phyloP scores from a whole-genome alignment of 441 rosid species.

The Jatropha podagrica region DNA sequence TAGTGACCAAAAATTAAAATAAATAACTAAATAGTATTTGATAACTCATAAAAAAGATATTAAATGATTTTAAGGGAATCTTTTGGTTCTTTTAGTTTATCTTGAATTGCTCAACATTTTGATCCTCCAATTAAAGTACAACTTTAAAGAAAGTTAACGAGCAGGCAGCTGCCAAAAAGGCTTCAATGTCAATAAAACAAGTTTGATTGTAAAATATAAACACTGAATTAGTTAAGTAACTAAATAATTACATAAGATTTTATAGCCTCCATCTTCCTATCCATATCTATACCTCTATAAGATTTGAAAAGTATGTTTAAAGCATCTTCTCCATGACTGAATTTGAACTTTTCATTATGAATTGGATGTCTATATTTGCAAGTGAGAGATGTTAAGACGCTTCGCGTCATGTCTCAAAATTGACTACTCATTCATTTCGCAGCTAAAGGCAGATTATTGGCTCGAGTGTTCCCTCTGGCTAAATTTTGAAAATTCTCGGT shows the following conservation, averaged over 20 bases:
- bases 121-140: no score
- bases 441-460: neutral
- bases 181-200: neutral
- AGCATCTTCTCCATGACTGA: constrained; percentile 13
- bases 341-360: constrained; percentile 1
- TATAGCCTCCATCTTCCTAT: neutral
- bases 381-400: constrained; percentile 14
- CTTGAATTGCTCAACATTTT: no score
- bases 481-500: constrained; percentile 37
- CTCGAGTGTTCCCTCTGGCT: constrained; percentile 17
- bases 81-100: no score
- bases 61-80: no score
- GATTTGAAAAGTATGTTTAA: neutral
- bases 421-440: constrained; percentile 13
- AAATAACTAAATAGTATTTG: no score
- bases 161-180: neutral
- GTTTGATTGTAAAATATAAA: neutral
- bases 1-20: no score
- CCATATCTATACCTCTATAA: constrained; percentile 21
- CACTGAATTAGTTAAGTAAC: neutral
- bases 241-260: neutral
- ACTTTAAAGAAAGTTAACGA: no score
- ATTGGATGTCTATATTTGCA: constrained; percentile 9
- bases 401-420: constrained; percentile 17
- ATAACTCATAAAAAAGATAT: no score